Evolutionary conservation across 2,329 filamentous ascomycete genomes (phyloP).

Genomic region (Alternaria viburni): DNA sequence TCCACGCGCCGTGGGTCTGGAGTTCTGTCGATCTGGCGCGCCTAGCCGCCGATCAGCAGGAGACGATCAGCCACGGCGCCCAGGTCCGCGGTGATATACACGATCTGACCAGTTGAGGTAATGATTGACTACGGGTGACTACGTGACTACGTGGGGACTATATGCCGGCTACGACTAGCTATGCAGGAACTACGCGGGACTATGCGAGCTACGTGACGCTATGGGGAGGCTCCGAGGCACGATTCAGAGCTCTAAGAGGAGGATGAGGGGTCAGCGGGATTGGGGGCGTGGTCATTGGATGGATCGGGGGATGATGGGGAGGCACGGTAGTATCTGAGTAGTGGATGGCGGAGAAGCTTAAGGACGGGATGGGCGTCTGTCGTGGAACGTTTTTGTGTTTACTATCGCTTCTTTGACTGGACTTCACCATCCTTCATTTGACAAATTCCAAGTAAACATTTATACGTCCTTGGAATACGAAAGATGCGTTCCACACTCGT

Average conservation of each 20-base stretch:
- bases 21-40: background rate
- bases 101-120: background rate
- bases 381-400: background rate
- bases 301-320: too few relatives aligned
- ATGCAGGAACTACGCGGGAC: background rate
- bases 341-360: background rate
- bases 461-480: too few relatives aligned
- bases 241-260: background rate
- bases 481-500: background rate
- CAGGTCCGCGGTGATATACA: background rate
- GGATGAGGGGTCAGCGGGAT: background rate
- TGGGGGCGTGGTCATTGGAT: background rate
- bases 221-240: background rate
- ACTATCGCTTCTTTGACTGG: background rate
- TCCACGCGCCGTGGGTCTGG: background rate
- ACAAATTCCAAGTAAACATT: background rate
- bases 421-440: background rate
- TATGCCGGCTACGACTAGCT: background rate
- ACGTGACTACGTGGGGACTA: too few relatives aligned
- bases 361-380: background rate
- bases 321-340: too few relatives aligned
- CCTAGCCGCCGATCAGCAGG: background rate
- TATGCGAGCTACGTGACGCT: background rate
- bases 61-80: background rate
- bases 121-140: background rate